Conservation (phyloP, 2,329 filamentous ascomycete species). For the Sporothrix mexicana region DNA sequence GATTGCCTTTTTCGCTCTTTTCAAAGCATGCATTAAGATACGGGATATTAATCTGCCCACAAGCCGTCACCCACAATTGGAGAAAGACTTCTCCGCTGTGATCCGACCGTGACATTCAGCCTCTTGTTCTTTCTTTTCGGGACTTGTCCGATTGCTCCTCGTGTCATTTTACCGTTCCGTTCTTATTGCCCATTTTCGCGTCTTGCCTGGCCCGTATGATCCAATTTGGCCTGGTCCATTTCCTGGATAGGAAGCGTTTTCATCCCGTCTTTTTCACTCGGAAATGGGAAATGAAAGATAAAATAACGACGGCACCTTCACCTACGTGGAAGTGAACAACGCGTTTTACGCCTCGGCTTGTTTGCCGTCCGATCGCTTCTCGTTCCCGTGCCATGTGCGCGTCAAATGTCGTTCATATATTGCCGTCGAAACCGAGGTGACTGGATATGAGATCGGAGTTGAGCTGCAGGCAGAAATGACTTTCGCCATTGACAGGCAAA, state of each 20-base stretch:
- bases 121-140: slow-evolving; percentile 21
- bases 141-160: slow-evolving; percentile 21
- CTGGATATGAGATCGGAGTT: not conserved
- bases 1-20: not conserved
- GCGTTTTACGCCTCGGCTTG: not conserved
- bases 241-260: not conserved
- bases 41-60: slow-evolving; percentile 13
- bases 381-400: slow-evolving; percentile 16
- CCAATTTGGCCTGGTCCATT: not conserved
- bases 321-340: not conserved
- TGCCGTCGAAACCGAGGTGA: not conserved
- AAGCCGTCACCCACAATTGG: slow-evolving; percentile 2
- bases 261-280: too few species aligned
- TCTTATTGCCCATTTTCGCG: not conserved
- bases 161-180: not conserved
- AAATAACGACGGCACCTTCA: not conserved
- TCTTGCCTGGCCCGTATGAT: not conserved
- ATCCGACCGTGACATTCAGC: not conserved
- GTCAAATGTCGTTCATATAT: not conserved
- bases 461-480: not conserved
- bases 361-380: not conserved
- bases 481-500: not conserved
- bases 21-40: not conserved
- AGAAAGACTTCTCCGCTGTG: not conserved
- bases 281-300: not conserved